Base-by-base conservation (phyloP, 2,329 filamentous ascomycete species). In the Trichoderma sp. region DNA sequence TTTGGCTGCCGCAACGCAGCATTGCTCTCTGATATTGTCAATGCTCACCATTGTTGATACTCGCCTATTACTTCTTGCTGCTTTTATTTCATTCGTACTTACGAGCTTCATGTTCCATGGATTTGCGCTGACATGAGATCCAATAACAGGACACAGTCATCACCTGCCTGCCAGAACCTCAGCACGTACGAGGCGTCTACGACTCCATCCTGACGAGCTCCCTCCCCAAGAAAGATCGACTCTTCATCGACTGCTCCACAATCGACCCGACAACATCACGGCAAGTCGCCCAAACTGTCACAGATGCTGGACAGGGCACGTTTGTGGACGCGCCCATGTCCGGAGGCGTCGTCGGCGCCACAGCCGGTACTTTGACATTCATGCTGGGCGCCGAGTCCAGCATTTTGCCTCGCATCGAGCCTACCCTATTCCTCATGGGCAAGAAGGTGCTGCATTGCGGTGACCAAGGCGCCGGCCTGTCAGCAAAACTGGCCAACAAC, bases 241-340 rank as follows among this genome's bases (percentile, higher is more conserved):
- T 97, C 69, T 97, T 97, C 79, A 96, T 99, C 77, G 96, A 99
- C 80, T 95, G 92, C 80, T 98, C 95, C 4, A 99, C 96, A 19
- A 98, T 99, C 77, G 96, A 98, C 80, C 94, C 94, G 0, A 89
- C 89, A 37, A 93, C 94, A 2, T 97, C 94, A 1, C 88, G 88
- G 49, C 86, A 89, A 73, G 91, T 98, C 5, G 93, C 94, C 27
- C 84, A 89, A 71, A 85, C 86, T 29, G 90, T 96, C 1, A 71
- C 80, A 69, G 86, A 87, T 5, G 88, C 88, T 1, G 84, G 87
- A 1, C 87, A 91, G 77, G 92, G 92, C 65, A 86, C 85, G 64
- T 97, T 98, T 76, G 90, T 97, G 70, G 96, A 99, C 78, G 95
- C 96, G 3, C 96, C 96, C 56, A 97, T 99, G 91, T 98, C 95